Evolutionary conservation across 768 basidiomycete species (phyloP), one percentile per base, ranked within the genome.

Genomic region (Tephrocybe sp.): DNA sequence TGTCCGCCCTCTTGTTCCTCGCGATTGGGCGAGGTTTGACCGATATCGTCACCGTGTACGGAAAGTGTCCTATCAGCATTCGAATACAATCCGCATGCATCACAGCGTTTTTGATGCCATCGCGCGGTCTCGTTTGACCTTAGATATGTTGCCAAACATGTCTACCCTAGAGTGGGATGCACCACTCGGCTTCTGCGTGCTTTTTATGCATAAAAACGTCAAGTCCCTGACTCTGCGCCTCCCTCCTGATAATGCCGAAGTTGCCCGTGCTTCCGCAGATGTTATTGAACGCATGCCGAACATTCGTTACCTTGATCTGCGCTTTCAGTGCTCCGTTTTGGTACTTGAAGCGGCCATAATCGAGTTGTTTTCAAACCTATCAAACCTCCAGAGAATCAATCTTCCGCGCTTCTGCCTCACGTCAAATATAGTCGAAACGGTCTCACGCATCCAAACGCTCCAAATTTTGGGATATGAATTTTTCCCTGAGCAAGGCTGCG

Each of bases 151-250:
- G 3, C 84, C 85, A 7, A 77, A 77, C 55, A 65, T 83, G 51
- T 73, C 75, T 35, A 70, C 71, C 3, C 66, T 87, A 4, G 64
- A 72, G 13, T 86, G 83, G 82, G 60, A 62, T 30, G 69, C 62
- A 1, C 51, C 62, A 1, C 58, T 69, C 4, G 35, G 53, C n/a
- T 58, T 68, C 10, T 68, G 64, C 33, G 72, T 80, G 20, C 58
- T 84, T 47, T 85, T 86, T 65, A 82, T 86, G 74, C 80, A 83
- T 58, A 63, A 67, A 30, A 72, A 71, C 42, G 66, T 87, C 51
- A 79, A 69, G 53, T 57, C 46, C 11, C 68, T 76, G 44, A 53
- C 54, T 26, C 45, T 74, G 6, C 56, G 45, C 51, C 60, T 73
- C 13, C 64, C 65, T 49, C n/a, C 3, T 5, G 40, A 44, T 10